phyloP scores from a whole-genome alignment of 192 early-diverging fungal species.

The Backusella psychrophila region DNA sequence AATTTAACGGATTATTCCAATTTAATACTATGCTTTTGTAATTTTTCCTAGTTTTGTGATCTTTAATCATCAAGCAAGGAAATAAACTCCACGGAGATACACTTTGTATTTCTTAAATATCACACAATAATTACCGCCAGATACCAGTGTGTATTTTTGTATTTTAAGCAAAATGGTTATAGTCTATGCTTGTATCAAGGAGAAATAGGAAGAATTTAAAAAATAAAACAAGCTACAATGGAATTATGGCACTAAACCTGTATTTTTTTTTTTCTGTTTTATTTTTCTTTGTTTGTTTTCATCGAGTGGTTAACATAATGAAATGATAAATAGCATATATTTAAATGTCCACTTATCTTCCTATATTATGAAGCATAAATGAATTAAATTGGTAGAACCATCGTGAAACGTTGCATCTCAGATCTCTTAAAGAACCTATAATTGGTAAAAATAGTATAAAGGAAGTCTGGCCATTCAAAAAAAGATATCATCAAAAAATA shows the following conservation, averaged over 20 bases:
- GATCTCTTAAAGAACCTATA: not conserved
- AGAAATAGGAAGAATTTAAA: too few relatives aligned
- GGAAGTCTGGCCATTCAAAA: not conserved
- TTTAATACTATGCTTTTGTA: too few relatives aligned
- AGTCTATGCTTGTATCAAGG: too few relatives aligned
- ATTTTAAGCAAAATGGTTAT: not conserved
- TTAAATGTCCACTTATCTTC: not conserved
- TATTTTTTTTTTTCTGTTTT: not conserved
- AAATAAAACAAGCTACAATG: too few relatives aligned
- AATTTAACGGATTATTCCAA: too few relatives aligned
- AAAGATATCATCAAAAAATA: not conserved
- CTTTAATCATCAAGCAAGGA: too few relatives aligned
- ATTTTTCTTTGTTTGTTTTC: not conserved
- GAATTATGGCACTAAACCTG: too few relatives aligned
- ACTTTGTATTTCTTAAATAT: not conserved
- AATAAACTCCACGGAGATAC: too few relatives aligned
- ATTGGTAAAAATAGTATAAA: not conserved
- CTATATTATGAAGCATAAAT: not conserved
- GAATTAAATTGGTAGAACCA: not conserved
- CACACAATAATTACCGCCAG: not conserved
- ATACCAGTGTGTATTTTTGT: not conserved
- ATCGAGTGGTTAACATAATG: not conserved
- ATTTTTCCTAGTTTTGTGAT: too few relatives aligned
- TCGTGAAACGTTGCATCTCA: not conserved
- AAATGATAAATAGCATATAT: not conserved